phyloP scores from a whole-genome alignment of 495 filamentous ascomycete genomes.

The Talaromyces nanjingensis region DNA sequence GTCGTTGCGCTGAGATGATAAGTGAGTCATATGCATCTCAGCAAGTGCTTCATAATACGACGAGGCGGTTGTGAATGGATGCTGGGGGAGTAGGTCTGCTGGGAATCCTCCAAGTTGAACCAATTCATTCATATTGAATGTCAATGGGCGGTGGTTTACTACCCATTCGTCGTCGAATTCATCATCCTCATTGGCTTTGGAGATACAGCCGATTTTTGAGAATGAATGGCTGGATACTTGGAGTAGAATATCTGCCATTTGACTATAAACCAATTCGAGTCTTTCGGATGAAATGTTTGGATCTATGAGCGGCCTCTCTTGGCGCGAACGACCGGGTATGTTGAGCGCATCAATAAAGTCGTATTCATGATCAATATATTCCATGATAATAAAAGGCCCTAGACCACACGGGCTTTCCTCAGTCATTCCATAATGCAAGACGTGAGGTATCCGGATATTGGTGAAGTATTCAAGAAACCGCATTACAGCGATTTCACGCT shows the following conservation, averaged over 20 bases:
- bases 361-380: slow-evolving; percentile 25
- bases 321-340: slow-evolving; percentile 12
- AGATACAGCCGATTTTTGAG: slow-evolving; percentile 25
- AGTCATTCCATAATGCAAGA: slow-evolving; percentile 27
- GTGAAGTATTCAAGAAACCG: slow-evolving; percentile 31
- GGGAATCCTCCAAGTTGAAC: slow-evolving; percentile 14
- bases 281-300: slow-evolving; percentile 18
- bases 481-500: slow-evolving; percentile 36
- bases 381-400: slow-evolving; percentile 42
- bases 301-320: slow-evolving; percentile 20
- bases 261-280: slow-evolving; percentile 22
- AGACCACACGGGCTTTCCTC: slow-evolving; percentile 19
- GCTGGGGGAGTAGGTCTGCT: slow-evolving; percentile 6
- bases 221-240: slow-evolving; percentile 24
- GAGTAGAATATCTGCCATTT: slow-evolving; percentile 26
- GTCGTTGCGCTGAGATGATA: slow-evolving; percentile 35
- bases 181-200: slow-evolving; percentile 9
- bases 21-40: slow-evolving; percentile 31
- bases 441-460: slow-evolving; percentile 30
- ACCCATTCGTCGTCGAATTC: slow-evolving; percentile 13
- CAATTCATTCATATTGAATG: slow-evolving; percentile 17
- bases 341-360: slow-evolving; percentile 24
- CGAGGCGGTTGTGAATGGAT: slow-evolving; percentile 19
- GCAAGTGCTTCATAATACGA: slow-evolving; percentile 34
- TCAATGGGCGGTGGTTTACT: slow-evolving; percentile 16